phyloP scores from a whole-genome alignment of 768 basidiomycete genomes.

The Phylloporus arenicola region DNA sequence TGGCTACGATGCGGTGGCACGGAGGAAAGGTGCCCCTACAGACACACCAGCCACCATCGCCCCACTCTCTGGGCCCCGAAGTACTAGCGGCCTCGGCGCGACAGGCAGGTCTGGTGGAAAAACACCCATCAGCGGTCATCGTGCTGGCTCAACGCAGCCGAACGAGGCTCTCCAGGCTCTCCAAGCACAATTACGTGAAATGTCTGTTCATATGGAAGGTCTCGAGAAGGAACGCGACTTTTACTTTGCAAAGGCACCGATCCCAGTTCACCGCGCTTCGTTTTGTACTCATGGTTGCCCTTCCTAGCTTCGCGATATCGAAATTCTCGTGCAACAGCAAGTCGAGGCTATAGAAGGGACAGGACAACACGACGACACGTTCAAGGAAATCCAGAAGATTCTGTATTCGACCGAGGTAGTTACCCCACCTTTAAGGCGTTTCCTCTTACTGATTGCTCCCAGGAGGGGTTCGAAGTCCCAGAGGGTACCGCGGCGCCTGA shows the following conservation, averaged over 20 bases:
- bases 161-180: conserved; percentile 64
- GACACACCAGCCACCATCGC: conserved; percentile 78
- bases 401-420: conserved; percentile 89
- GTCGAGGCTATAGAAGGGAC: conserved; percentile 55
- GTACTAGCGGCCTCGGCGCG: conserved; percentile 34
- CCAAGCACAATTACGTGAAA: conserved; percentile 75
- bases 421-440: background rate
- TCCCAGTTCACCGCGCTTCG: conserved; percentile 3
- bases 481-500: conserved; percentile 51
- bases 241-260: conserved; percentile 90
- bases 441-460: conserved; percentile 10
- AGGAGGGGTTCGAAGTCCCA: conserved; percentile 95
- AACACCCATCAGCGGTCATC: conserved; percentile 66
- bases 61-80: conserved; percentile 46
- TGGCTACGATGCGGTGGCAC: conserved; percentile 77
- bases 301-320: conserved; percentile 87
- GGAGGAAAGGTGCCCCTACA: conserved; percentile 72
- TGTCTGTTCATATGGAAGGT: conserved; percentile 77
- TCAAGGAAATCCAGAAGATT: conserved; percentile 85
- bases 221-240: conserved; percentile 98
- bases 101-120: conserved; percentile 56
- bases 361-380: conserved; percentile 51
- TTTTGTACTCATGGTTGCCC: background rate
- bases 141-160: conserved; percentile 60
- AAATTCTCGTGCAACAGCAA: conserved; percentile 85